Conservation (phyloP, 2,329 filamentous ascomycete genomes). For the Alternaria burnsii region DNA sequence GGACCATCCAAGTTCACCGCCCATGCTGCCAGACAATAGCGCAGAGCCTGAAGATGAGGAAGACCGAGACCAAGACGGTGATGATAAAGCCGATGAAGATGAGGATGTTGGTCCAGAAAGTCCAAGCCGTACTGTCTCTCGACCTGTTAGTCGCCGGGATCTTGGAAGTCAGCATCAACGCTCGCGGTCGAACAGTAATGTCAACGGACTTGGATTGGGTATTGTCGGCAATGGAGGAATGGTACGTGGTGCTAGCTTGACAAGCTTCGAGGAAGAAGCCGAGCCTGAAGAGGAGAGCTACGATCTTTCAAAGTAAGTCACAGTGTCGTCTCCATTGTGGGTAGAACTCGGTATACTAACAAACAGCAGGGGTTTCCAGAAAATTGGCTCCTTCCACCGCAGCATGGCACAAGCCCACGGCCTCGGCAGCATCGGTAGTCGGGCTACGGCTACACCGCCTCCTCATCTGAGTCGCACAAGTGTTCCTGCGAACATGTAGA, state of each 20-base stretch:
- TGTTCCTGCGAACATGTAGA: conserved; percentile 38
- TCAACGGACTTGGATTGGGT: conserved; percentile 36
- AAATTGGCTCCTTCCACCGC: conserved; percentile 58
- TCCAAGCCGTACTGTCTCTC: conserved; percentile 46
- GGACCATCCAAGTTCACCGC: conserved; percentile 47
- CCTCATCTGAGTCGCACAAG: conserved; percentile 27
- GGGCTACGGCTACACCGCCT: conserved; percentile 27
- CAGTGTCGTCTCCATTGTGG: neutral
- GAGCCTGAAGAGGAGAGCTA: conserved; percentile 58
- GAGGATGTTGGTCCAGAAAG: conserved; percentile 46
- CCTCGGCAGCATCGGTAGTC: conserved; percentile 22
- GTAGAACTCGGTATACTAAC: conserved; percentile 21
- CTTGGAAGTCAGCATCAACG: conserved; percentile 36
- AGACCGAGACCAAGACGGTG: conserved; percentile 43
- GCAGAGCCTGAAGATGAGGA: conserved; percentile 43
- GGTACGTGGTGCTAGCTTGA: conserved; percentile 48
- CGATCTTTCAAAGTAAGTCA: conserved; percentile 59
- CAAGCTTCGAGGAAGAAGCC: conserved; percentile 50
- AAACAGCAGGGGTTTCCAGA: conserved; percentile 57
- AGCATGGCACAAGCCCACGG: conserved; percentile 45
- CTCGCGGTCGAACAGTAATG: conserved; percentile 44
- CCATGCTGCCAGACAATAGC: conserved; percentile 38
- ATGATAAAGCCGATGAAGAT: conserved; percentile 44
- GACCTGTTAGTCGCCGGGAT: conserved; percentile 47
- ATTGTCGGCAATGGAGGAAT: conserved; percentile 40